A percentile compares a stretch with the other conserved stretches of the same genome.
Conservation (phyloP, 2,329 filamentous ascomycete species). For the Chrysoporthe austroafricana region DNA sequence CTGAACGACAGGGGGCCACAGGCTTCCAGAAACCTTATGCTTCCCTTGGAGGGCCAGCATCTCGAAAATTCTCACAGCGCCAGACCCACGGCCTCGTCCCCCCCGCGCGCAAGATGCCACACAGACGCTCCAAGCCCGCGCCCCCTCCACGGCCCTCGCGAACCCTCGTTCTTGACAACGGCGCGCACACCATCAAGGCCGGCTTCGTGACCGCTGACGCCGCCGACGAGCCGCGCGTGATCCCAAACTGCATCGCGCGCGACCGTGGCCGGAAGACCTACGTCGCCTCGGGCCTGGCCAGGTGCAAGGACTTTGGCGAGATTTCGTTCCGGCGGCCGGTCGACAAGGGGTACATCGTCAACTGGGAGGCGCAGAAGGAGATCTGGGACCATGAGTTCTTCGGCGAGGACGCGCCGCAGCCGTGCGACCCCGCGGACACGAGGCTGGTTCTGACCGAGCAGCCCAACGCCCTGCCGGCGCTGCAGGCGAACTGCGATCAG, state of each 20-base stretch:
- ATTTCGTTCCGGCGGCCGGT: conserved; percentile 85
- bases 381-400: conserved; percentile 94
- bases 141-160: conserved; percentile 58
- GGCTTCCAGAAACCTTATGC: not conserved
- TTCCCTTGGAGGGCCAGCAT: not conserved
- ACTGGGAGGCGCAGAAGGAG: conserved; percentile 94
- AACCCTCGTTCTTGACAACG: conserved; percentile 92
- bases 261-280: conserved; percentile 79
- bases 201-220: conserved; percentile 65
- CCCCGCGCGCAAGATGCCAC: conserved; percentile 19
- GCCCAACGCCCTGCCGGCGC: conserved; percentile 76
- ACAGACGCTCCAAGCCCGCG: conserved; percentile 55
- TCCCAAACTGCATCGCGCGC: conserved; percentile 89
- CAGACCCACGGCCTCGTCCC: not conserved
- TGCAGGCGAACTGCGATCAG: conserved; percentile 92
- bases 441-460: conserved; percentile 84
- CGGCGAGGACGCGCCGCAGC: conserved; percentile 65
- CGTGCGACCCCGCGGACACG: conserved; percentile 79
- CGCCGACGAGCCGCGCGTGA: conserved; percentile 64
- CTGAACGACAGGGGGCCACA: not conserved
- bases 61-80: not conserved
- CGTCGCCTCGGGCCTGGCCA: conserved; percentile 75
- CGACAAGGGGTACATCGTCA: conserved; percentile 93
- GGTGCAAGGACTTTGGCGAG: conserved; percentile 88
- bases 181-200: conserved; percentile 88